Evolutionary conservation across 257 asterid species (phyloP), one percentile per base, ranked within the genome.

Genomic region (Solanum etuberosum): DNA sequence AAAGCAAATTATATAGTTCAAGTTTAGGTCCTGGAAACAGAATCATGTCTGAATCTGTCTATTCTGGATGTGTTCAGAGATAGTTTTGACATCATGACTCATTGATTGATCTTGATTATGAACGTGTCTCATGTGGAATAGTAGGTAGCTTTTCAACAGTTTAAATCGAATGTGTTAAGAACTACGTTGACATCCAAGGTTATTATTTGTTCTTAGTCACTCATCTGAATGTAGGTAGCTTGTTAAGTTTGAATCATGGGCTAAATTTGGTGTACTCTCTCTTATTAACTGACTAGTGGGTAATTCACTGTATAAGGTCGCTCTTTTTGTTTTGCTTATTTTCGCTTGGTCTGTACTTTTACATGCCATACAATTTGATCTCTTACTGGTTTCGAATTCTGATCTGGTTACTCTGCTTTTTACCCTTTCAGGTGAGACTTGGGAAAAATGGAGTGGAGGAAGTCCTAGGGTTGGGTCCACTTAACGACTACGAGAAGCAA

Each of bases 401-500:
- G 40, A 68, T 42, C 9, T 32, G 83, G 23, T 70, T 18, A 32
- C 10, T 48, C 5, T 34, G 83, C 3, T 21, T 27, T 80, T 80
- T 3, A 5, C 57, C 61, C 23, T 90, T 77, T 78, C 91, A 95
- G 98, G 98, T 93, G 90, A 95, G 91, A 87, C 98, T 94, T 9
- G 96, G 98, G 27, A 94, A 91, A 92, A 93, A 94, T 78, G 98
- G 98, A 11, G 98, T 93, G 83, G 98, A 95, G 86, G 98, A 95
- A 88, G 92, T 95, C 31, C 86, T 93, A 63, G 98, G 96, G 6
- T 77, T 95, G 88, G 98, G 98, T 34, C 89, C 92, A 0, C 89
- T 94, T 25, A 87, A 95, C 6, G 96, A 91, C 74, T 95, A 34
- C 1, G 98, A 95, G 94, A 90, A 95, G 86, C 91, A 92, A 88